Percentiles rank a stretch among this genome's conserved stretches.
Evolutionary conservation across 495 filamentous ascomycete genomes (phyloP).

Genomic region (Penicillium paxilli): DNA sequence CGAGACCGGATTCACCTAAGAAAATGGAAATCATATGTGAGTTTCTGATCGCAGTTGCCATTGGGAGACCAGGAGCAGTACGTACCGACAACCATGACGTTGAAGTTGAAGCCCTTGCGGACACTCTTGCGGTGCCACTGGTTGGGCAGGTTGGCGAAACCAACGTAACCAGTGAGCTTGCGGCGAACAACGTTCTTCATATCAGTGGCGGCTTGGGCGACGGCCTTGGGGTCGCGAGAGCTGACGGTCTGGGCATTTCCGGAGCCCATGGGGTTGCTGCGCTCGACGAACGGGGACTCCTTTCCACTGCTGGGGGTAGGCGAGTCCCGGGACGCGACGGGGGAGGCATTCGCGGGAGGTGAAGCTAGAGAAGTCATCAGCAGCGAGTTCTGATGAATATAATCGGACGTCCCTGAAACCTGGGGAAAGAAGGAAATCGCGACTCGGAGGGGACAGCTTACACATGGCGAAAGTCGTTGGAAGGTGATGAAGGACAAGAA

Average conservation of each 20-base stretch:
- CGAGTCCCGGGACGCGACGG: constrained; percentile 34
- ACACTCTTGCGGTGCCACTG: constrained; percentile 99
- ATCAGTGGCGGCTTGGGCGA: constrained; percentile 73
- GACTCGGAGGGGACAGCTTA: constrained; percentile 31
- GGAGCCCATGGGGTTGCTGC: constrained; percentile 62
- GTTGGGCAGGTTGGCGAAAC: constrained; percentile 97
- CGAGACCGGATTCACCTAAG: constrained; percentile 94
- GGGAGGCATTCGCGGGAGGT: constrained; percentile 40
- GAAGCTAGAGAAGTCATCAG: constrained; percentile 42
- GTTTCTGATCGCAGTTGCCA: not conserved
- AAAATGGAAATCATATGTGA: not conserved
- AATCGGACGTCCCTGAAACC: not conserved
- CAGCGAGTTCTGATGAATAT: constrained; percentile 10
- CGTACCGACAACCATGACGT: constrained; percentile 99
- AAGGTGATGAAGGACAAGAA: constrained; percentile 1
- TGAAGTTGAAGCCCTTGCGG: constrained; percentile 99
- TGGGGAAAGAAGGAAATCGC: constrained; percentile 9
- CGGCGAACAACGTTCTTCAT: constrained; percentile 97
- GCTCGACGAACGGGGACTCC: constrained; percentile 57
- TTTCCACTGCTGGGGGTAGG: constrained; percentile 52
- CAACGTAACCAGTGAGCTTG: constrained; percentile 97
- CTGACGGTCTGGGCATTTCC: constrained; percentile 65
- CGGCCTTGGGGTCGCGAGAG: constrained; percentile 84
- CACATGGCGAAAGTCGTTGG: constrained; percentile 40
- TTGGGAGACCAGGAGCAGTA: constrained; percentile 29